Base-by-base conservation (phyloP, 2,329 filamentous ascomycete genomes). In the Colletotrichum horii region DNA sequence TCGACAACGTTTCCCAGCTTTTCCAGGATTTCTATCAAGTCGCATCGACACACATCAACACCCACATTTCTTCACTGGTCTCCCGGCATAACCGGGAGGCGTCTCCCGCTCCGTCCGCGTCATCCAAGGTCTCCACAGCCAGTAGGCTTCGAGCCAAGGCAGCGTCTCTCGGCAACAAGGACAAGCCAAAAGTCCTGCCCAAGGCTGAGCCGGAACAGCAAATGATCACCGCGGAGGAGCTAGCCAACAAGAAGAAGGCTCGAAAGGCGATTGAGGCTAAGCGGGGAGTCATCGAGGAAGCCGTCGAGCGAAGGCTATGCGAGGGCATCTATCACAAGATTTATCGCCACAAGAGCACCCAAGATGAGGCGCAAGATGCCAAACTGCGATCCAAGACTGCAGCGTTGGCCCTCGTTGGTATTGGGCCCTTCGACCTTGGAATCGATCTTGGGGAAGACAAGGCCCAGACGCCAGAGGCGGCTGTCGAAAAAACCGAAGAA, bases 381-480 rank as follows among this genome's bases (percentile, higher is more conserved):
- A 98, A 98, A 82, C 88, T 99, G 66, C 92, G 97, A 34, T 99
- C 97, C 12, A 97, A 98, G 81, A 98, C 96, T 2, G 96, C 96
- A 24, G 96, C 97, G 2, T 86, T 99, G 60, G 91, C 94, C 4
- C 88, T 99, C n/a, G 95, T 99, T 22, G 96, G 96, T 2, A 98
- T 99, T 81, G 95, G 95, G 4, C 87, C 97, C 68, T 93, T 92
- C 77, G 97, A 99, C 81, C 88, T 99, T 14, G 94, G 95, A 5
- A 91, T 98, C 70, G 93, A 97, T 75, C 85, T 95, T 12, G 93
- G 92, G 11, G 86, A 91, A 48, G 87, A 87, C 55, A 83, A 87
- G 6, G 87, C 88, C 43, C 86, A 91, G 14, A 88, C 91, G 4
- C 84, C 91, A 12, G 90, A 91, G 67, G 89, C 90, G 32, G 88